Evolutionary conservation across 768 basidiomycete species (phyloP), one percentile per base, ranked within the genome.

Genomic region (Cystofilobasidium ferigula): DNA sequence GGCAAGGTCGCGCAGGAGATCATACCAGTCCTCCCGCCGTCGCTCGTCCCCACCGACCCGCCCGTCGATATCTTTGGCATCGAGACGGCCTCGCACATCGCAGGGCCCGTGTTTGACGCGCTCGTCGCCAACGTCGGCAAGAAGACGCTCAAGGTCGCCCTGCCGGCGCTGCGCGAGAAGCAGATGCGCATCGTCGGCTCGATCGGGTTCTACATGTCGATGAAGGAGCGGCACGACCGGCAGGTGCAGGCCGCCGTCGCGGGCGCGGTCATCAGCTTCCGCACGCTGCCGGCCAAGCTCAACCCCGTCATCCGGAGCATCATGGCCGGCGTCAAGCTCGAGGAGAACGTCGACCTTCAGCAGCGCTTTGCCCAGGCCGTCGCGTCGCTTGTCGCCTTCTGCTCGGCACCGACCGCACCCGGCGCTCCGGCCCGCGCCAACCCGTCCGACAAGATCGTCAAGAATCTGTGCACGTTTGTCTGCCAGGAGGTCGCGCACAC

Each of bases 271-370:
- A 86, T 99, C 16, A 86, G 91, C 10, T 84, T 97, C 69, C 81
- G 83, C 73, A 84, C 84, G 38, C 84, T 89, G 14, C 94, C 95
- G 0, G 84, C 90, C 68, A 97, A 95, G 78, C 85, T 98, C 69
- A 94, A 89, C 71, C 93, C 95, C 0, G 85, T 99, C 57, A 91
- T 99, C 51, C 92, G 93, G 75, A 90, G 89, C 28, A 85, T 98
- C 63, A 98, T 97, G 88, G 94, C 91, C 64, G 89, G 92, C 28
- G 86, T 98, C 79, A 98, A 95, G 84, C 93, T 82, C 69, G 95
- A 99, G 74, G 88, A 89, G 69, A 95, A 93, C 70, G 68, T 84
- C 36, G 85, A 92, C 71, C 81, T 98, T 6, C 95, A 99, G 75
- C 83, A 79, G 30, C 88, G 94, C 14, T 89, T 91, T 0, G 94